Evolutionary conservation across 352 stramenopile genomes (phyloP).

Genomic region (Phytophthora melonis): DNA sequence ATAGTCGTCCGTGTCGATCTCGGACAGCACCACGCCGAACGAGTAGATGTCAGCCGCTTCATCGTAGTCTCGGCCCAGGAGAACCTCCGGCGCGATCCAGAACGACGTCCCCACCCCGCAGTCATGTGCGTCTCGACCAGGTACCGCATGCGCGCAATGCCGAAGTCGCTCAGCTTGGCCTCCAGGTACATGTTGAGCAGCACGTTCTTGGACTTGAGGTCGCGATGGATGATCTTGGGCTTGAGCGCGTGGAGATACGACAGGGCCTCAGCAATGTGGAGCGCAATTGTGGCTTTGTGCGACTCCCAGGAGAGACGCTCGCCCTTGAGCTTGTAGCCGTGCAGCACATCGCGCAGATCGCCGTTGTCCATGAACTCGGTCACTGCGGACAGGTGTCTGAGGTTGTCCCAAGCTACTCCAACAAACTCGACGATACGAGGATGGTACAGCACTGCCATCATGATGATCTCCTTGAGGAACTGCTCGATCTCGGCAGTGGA

Average conservation of each 20-base stretch:
- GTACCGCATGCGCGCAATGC: slow-evolving; percentile 50
- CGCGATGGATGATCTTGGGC: slow-evolving; percentile 58
- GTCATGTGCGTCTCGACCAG: slow-evolving; percentile 54
- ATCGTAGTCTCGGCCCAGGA: slow-evolving; percentile 61
- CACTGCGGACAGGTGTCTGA: slow-evolving; percentile 52
- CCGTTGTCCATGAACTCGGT: slow-evolving; percentile 70
- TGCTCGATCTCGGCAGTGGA: slow-evolving; percentile 43
- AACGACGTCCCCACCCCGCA: slow-evolving; percentile 48
- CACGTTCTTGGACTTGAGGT: slow-evolving; percentile 60
- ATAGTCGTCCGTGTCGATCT: slow-evolving; percentile 63
- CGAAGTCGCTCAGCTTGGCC: slow-evolving; percentile 80
- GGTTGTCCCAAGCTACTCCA: slow-evolving; percentile 54
- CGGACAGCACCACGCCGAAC: slow-evolving; percentile 60
- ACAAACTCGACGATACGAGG: slow-evolving; percentile 59
- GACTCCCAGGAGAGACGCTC: slow-evolving; percentile 47
- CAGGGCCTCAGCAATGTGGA: slow-evolving; percentile 62
- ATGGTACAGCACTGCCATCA: slow-evolving; percentile 55
- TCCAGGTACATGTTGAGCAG: slow-evolving; percentile 66
- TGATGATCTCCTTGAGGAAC: slow-evolving; percentile 58
- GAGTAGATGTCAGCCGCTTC: slow-evolving; percentile 68
- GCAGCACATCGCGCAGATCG: slow-evolving; percentile 59
- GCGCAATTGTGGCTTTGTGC: slow-evolving; percentile 55
- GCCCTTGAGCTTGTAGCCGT: slow-evolving; percentile 46
- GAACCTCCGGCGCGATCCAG: slow-evolving; percentile 65
- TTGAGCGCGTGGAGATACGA: slow-evolving; percentile 62